Percentiles rank a stretch among this genome's conserved stretches.
phyloP scores from a whole-genome alignment of 1,284 basidiomycete species.

The Malassezia arunalokei region DNA sequence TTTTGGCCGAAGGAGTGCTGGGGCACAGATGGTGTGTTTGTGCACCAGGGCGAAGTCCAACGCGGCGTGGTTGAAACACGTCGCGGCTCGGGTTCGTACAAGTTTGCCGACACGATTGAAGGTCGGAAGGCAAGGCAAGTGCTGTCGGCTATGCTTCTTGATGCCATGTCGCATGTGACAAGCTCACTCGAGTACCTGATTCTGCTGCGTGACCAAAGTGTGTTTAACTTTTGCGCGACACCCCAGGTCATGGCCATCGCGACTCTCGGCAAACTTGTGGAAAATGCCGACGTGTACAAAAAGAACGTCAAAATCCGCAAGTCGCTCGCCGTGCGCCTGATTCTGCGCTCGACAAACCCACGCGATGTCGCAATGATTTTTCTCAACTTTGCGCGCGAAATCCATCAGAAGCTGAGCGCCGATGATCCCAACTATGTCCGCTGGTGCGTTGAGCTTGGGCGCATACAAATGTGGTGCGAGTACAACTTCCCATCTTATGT shows the following conservation, averaged over 20 bases:
- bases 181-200: conserved; percentile 82
- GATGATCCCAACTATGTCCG: conserved; percentile 67
- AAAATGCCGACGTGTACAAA: conserved; percentile 80
- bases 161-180: conserved; percentile 71
- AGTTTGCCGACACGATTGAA: conserved; percentile 20
- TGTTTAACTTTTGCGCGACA: conserved; percentile 94
- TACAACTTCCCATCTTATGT: conserved; percentile 38
- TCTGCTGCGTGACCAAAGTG: conserved; percentile 73
- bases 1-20: conserved; percentile 97
- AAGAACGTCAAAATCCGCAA: conserved; percentile 91
- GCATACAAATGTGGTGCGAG: conserved; percentile 43
- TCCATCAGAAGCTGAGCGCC: conserved; percentile 66
- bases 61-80: conserved; percentile 31
- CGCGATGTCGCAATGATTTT: conserved; percentile 83
- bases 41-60: conserved; percentile 30
- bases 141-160: conserved; percentile 69
- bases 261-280: conserved; percentile 78
- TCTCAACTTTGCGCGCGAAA: conserved; percentile 65
- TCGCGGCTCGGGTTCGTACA: conserved; percentile 20
- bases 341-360: conserved; percentile 79
- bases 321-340: conserved; percentile 69
- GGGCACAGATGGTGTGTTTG: conserved; percentile 49
- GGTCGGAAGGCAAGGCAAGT: conserved; percentile 34
- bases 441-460: conserved; percentile 36
- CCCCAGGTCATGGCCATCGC: conserved; percentile 94